These are phyloP conservation scores for Russula griseocarnosa DNA, from an alignment of 768 basidiomycete genomes.

Conservation along the genomic window DNA sequence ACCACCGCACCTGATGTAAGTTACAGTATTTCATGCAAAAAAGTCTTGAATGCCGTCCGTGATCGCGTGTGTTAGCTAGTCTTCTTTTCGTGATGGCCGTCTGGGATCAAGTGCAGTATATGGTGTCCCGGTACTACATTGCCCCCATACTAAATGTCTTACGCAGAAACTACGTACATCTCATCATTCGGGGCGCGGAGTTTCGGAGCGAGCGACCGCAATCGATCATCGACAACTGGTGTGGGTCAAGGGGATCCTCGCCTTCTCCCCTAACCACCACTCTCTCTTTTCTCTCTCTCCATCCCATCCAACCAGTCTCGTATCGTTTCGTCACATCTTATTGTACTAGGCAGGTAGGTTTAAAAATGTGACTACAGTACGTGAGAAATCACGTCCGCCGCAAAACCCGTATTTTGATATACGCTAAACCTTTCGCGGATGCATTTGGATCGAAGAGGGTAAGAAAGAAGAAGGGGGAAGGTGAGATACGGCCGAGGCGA, in stretches of 20 bases:
- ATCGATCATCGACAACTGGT: background rate
- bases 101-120: no score
- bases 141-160: no score
- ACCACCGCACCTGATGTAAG: background rate
- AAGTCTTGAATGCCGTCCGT: background rate
- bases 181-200: background rate
- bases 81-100: background rate
- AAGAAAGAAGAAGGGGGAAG: no score
- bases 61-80: background rate
- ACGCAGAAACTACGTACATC: no score
- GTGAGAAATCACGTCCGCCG: background rate
- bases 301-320: background rate
- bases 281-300: background rate
- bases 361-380: background rate
- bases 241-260: background rate
- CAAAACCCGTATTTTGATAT: no score
- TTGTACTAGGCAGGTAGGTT: background rate
- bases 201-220: background rate
- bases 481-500: no score
- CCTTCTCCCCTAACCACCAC: slow-evolving; percentile 16
- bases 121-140: no score
- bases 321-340: no score
- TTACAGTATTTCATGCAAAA: background rate
- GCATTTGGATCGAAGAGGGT: no score
- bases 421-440: no score